Conservation (phyloP, 176 grass and related monocot genomes). For the Luzula sylvatica region DNA sequence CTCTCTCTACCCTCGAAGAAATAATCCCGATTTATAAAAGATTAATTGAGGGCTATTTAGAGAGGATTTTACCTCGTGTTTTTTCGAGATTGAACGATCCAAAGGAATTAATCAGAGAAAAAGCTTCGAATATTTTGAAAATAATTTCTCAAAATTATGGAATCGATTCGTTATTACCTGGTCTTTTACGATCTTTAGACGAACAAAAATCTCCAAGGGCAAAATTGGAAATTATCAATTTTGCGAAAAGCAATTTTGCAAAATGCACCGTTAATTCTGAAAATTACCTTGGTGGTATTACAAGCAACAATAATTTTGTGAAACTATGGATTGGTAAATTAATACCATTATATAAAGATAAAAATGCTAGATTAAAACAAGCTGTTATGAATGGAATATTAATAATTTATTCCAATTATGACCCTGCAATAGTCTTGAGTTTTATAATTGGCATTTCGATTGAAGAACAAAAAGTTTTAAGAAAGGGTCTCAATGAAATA, state of each 20-base stretch:
- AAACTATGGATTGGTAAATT: conserved; percentile 91
- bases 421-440: conserved; percentile 49
- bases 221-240: conserved; percentile 91
- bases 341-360: conserved; percentile 54
- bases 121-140: conserved; percentile 64
- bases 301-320: conserved; percentile 43
- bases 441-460: conserved; percentile 65
- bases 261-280: conserved; percentile 54
- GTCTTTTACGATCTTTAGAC: conserved; percentile 81
- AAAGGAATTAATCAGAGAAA: conserved; percentile 91
- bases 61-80: conserved; percentile 79
- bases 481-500: conserved; percentile 47
- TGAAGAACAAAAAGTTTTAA: conserved; percentile 81
- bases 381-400: conserved; percentile 46
- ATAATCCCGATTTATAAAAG: conserved; percentile 95
- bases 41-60: conserved; percentile 76
- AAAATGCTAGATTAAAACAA: conserved; percentile 78
- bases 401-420: conserved; percentile 71
- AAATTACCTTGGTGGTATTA: conserved; percentile 35
- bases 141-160: conserved; percentile 76
- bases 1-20: conserved; percentile 76
- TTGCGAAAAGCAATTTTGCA: conserved; percentile 78
- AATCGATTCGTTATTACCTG: conserved; percentile 91
- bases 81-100: conserved; percentile 91
- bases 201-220: conserved; percentile 94